Evolutionary conservation across 139 green algal genomes (phyloP).

Genomic region (Coelastrella sp.): DNA sequence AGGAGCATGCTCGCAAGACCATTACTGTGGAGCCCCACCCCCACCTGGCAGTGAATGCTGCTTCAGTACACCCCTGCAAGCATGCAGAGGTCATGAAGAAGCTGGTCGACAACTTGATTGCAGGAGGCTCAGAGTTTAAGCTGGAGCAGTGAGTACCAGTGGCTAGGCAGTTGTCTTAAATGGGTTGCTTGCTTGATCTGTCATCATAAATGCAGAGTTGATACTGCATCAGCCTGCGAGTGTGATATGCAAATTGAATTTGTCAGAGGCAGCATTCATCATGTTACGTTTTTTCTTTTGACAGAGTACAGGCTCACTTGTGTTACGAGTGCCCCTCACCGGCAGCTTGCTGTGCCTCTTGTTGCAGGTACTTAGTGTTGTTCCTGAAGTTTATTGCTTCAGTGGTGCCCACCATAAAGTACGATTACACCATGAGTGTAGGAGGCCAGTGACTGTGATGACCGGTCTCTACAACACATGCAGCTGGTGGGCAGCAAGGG

Average conservation of each 20-base stretch:
- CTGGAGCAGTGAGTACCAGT: conserved; percentile 77
- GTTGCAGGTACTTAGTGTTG: conserved; percentile 87
- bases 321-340: not conserved
- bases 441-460: conserved; percentile 36
- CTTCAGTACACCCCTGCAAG: conserved; percentile 92
- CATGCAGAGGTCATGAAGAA: conserved; percentile 88
- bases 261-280: no score
- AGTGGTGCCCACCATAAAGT: conserved; percentile 96
- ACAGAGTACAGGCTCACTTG: not conserved
- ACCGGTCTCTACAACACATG: not conserved
- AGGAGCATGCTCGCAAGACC: conserved; percentile 90
- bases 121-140: conserved; percentile 67
- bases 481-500: not conserved
- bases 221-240: no score
- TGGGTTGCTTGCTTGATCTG: not conserved
- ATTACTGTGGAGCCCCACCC: conserved; percentile 91
- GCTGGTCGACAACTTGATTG: conserved; percentile 73
- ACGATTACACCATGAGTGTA: conserved; percentile 88
- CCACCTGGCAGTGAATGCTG: conserved; percentile 71
- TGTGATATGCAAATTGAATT: no score
- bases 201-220: no score
- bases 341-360: not conserved
- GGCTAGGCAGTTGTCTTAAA: not conserved
- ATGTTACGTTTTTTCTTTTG: not conserved
- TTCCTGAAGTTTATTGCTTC: conserved; percentile 98